Evolutionary conservation across 306 rosid genomes (phyloP), one percentile per base, ranked within the genome.

Genomic region (Argentina anserina): DNA sequence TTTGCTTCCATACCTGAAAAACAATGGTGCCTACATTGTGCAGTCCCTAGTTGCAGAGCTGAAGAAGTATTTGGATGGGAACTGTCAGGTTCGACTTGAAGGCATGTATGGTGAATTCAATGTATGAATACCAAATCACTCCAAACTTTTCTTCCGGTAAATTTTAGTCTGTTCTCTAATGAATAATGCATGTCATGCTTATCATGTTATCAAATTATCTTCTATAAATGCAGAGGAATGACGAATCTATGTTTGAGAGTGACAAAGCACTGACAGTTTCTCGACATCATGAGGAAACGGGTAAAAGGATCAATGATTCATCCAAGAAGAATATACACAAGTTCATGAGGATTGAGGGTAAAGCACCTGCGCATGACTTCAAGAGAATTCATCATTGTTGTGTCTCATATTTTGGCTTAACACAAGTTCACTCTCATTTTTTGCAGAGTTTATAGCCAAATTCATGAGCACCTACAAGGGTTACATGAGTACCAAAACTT

Each of bases 311-410:
- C 6, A 28, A 63, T 26, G 81, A 81, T 13, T 62, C 73, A 0
- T 63, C 63, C 42, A 65, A 65, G 39, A 78, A 65, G 71, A 52
- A 75, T 29, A 47, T 77, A 69, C 69, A 65, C 33, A 80, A 75
- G n/a, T 86, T 74, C 76, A n/a, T 78, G 71, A 86, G 75, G 65
- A 83, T 83, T 45, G 90, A 86, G 83, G 90, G 90, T 86, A 75
- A 62, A 23, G 23, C n/a, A 23, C 62, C 14, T 56, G 62, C 9
- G 12, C 62, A 25, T 56, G 29, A 4, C 8, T 25, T 29, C 25
- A 14, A 10, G 29, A 4, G 12, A 9, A 52, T 21, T 21, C 11
- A 4, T 50, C 26, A 50, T n/a, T 9, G 1, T 9, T 21, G 6
- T n/a, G 21, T 52, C 59, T 52, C 29, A 56, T 59, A 6, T 33